Conservation (phyloP, 2,329 filamentous ascomycete genomes). For the Rutstroemia sp. region DNA sequence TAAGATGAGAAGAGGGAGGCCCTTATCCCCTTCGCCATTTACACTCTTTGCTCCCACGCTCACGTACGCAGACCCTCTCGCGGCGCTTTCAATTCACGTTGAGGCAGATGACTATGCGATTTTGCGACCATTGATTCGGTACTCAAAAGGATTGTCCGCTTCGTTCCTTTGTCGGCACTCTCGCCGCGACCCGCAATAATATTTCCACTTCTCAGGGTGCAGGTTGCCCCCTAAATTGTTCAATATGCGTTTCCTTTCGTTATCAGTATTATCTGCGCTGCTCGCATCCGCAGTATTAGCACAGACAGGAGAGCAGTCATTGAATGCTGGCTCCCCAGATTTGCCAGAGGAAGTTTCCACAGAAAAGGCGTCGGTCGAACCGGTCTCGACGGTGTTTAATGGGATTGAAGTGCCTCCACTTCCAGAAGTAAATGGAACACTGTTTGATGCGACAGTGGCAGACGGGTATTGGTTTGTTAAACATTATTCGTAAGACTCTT, state of each 20-base stretch:
- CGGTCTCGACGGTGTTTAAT: slow-evolving; percentile 40
- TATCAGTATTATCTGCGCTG: slow-evolving; percentile 22
- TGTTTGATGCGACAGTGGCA: slow-evolving; percentile 31
- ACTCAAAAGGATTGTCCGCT: not conserved
- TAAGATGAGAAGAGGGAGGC: not conserved
- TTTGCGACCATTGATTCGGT: not conserved
- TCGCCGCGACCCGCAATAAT: slow-evolving; percentile 14
- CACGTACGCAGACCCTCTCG: not conserved
- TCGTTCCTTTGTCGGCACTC: slow-evolving; percentile 16
- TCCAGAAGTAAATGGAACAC: slow-evolving; percentile 39
- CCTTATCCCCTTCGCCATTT: slow-evolving; percentile 2
- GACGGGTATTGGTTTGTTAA: slow-evolving; percentile 31
- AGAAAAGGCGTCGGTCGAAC: slow-evolving; percentile 22
- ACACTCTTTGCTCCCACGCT: slow-evolving; percentile 2
- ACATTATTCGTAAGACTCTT: slow-evolving; percentile 26
- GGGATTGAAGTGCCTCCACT: slow-evolving; percentile 43
- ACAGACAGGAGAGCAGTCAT: slow-evolving; percentile 11
- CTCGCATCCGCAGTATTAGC: slow-evolving; percentile 20
- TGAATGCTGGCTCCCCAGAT: slow-evolving; percentile 8
- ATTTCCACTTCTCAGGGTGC: slow-evolving; percentile 17
- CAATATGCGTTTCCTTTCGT: slow-evolving; percentile 27
- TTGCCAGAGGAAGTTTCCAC: slow-evolving; percentile 18
- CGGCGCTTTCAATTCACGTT: not conserved
- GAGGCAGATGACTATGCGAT: not conserved
- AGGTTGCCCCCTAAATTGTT: slow-evolving; percentile 11